phyloP scores from a whole-genome alignment of 805 yeast species.

The Yamadazyma takamatsuzukensis region DNA sequence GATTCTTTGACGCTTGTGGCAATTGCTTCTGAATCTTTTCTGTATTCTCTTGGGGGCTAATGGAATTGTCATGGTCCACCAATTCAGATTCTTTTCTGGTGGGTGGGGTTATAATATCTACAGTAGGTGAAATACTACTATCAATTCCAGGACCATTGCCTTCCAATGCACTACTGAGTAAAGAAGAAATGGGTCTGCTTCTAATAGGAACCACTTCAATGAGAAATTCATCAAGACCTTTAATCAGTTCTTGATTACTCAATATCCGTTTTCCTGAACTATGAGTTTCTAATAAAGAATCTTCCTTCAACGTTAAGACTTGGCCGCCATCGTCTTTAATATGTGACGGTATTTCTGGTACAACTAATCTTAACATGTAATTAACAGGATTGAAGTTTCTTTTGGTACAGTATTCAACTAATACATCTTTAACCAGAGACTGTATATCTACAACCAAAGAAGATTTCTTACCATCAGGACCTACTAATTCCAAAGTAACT shows the following conservation, averaged over 20 bases:
- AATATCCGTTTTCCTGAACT: constrained; percentile 2
- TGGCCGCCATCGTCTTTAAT: constrained; percentile 1
- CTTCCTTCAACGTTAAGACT: constrained; percentile 3
- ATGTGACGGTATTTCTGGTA: constrained; percentile 6
- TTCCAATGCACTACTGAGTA: constrained; percentile 3
- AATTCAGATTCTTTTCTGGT: not conserved
- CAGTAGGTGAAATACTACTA: constrained; percentile 6
- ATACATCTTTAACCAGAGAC: constrained; percentile 20
- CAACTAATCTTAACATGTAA: constrained; percentile 22
- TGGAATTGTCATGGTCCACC: constrained; percentile 2
- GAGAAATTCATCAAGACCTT: constrained; percentile 6
- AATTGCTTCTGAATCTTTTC: not conserved
- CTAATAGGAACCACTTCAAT: constrained; percentile 9
- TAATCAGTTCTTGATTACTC: constrained; percentile 7
- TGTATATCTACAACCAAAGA: constrained; percentile 5
- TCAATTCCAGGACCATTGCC: constrained; percentile 7
- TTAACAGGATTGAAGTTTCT: constrained; percentile 23
- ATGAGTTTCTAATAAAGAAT: not conserved
- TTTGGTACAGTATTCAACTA: constrained; percentile 25
- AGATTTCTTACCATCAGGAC: constrained; percentile 5
- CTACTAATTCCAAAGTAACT: constrained; percentile 7
- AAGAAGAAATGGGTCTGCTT: constrained; percentile 4
- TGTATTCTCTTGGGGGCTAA: not conserved
- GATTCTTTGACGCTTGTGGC: too few relatives aligned
- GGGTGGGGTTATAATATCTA: constrained; percentile 8